phyloP scores from a whole-genome alignment of 345 rosid genomes.

The Barbarea vulgaris region DNA sequence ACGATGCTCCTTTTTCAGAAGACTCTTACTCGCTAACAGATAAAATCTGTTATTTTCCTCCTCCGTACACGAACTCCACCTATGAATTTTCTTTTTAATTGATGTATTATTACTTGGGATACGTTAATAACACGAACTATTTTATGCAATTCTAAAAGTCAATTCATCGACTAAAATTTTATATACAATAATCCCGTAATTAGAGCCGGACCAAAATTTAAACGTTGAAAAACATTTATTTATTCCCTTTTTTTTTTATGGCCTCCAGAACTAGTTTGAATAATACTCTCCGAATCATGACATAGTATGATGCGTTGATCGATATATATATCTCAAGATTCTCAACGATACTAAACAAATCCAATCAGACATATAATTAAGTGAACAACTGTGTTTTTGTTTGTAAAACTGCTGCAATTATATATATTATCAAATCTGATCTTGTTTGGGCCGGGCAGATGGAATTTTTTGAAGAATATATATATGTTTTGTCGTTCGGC shows the following conservation, averaged over 20 bases:
- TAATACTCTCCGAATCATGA: conserved; percentile 2
- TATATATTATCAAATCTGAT: conserved; percentile 10
- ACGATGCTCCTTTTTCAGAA: too few relatives aligned
- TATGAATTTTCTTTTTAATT: too few relatives aligned
- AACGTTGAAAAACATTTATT: neutral
- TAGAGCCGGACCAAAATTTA: neutral
- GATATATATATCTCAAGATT: neutral
- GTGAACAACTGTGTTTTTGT: neutral
- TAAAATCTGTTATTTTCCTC: too few relatives aligned
- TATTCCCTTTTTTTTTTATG: neutral
- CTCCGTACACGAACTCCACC: too few relatives aligned
- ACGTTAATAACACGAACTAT: neutral
- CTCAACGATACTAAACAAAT: neutral
- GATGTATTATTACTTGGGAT: neutral
- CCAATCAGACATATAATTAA: neutral
- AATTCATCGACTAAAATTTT: neutral
- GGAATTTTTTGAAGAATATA: neutral
- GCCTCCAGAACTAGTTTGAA: conserved; percentile 8
- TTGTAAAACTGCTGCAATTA: neutral
- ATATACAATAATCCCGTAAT: neutral
- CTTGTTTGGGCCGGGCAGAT: neutral
- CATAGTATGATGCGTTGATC: neutral
- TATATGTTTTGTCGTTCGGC: neutral
- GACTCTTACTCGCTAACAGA: too few relatives aligned
- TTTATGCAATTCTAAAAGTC: neutral